Conservation (phyloP, 2,329 filamentous ascomycete species). For the Bipolaris gigantea region DNA sequence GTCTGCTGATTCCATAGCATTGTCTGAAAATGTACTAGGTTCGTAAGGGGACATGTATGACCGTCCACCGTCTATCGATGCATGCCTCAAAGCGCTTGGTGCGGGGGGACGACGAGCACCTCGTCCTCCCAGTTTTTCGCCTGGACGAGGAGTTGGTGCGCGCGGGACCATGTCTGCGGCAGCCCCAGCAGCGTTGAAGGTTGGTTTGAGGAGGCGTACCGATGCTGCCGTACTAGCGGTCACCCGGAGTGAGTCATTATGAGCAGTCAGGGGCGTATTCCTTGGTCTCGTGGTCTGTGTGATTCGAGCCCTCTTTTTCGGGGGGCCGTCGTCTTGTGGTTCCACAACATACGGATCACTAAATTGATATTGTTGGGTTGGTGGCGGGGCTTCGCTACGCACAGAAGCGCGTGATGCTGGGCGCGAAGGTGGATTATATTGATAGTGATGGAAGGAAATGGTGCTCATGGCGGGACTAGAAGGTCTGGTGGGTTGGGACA, state of each 20-base stretch:
- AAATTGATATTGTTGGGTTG: constrained; percentile 22
- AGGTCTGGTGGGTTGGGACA: constrained; percentile 44
- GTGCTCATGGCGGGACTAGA: constrained; percentile 51
- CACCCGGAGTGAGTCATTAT: constrained; percentile 81
- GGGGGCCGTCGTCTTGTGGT: constrained; percentile 55
- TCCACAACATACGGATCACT: constrained; percentile 31
- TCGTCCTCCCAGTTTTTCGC: constrained; percentile 34
- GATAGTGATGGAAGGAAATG: constrained; percentile 42
- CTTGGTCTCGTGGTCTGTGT: constrained; percentile 73
- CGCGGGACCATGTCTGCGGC: constrained; percentile 73
- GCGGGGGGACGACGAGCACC: constrained; percentile 36
- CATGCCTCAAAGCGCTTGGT: constrained; percentile 60
- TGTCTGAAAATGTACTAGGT: constrained; percentile 45
- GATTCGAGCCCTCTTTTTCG: constrained; percentile 78
- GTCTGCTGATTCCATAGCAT: constrained; percentile 49
- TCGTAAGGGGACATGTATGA: constrained; percentile 42
- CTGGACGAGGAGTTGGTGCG: constrained; percentile 74
- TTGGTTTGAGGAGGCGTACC: constrained; percentile 78
- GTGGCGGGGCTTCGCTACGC: constrained; percentile 33
- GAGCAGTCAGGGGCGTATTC: constrained; percentile 70
- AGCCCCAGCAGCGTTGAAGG: constrained; percentile 55
- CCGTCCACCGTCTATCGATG: constrained; percentile 56
- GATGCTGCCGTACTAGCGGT: constrained; percentile 88
- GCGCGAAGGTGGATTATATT: constrained; percentile 38
- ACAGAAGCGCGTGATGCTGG: constrained; percentile 47